Base-by-base conservation (phyloP, 106 monocot genomes). In the Cymbidium sinense region DNA sequence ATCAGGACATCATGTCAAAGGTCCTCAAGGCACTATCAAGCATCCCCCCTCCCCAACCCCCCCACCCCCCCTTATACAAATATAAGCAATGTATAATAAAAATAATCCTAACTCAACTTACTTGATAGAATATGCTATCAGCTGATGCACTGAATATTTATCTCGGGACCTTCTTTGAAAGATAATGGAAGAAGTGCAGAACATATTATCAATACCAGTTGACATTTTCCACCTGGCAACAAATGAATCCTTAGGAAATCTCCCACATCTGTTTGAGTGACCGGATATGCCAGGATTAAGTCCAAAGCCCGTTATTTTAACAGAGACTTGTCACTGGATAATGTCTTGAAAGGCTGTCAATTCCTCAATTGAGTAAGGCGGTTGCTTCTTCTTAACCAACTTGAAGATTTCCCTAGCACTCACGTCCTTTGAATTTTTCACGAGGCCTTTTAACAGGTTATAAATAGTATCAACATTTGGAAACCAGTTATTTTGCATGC, bases 401-500 rank as follows among this genome's bases (percentile, higher is more conserved):
- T 86, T 91, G 80, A 94, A 75, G 28, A 98, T 88, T 75, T 94
- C 89, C 62, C 70, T 70, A 28, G 94, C 88, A 83, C 85, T 86
- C 55, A 70, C 70, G 30, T 88, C 94, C 73, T 84, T 88, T 43
- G 88, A 90, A 35, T 81, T 87, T 1, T 55, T 65, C 34, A 80
- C 50, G 52, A 98, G 89, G 20, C 93, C 91, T 78, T 83, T 88
- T 35, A 98, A 69, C 36, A 98, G 74, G 55, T 43, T 86, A 34
- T 78, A 15, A 34, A 88, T 90, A 27, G 85, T 89, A 47, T 81
- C 85, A 54, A 84, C 61, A 79, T 74, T 98, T 17, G 91, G 94
- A 85, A 86, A 94, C 96, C 96, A 98, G 70, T 90, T 93, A 39
- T 44, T 91, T 55, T 87, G 79, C 90, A 98, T 94, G 84, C 96